phyloP scores from a whole-genome alignment of 345 rosid genomes.

The Pseudoturritis turrita region DNA sequence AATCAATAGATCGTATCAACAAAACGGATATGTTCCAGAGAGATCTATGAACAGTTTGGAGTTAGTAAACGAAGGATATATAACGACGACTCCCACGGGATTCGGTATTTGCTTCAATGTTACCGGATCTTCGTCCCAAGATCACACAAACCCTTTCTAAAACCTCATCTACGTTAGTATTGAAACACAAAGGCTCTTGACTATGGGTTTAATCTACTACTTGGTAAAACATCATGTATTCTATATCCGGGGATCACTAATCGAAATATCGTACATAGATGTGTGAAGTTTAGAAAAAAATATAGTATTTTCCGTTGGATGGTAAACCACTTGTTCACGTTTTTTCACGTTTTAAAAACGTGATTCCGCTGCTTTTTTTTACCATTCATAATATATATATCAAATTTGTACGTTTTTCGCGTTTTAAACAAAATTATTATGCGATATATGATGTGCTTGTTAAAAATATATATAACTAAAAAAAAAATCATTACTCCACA shows the following conservation, averaged over 20 bases:
- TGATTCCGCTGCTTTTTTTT: background rate
- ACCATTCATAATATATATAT: background rate
- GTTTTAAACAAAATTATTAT: background rate
- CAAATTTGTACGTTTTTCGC: background rate
- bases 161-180: background rate
- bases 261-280: background rate
- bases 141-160: conserved; percentile 31
- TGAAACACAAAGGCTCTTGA: background rate
- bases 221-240: background rate
- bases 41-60: conserved; percentile 14
- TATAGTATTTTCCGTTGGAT: background rate
- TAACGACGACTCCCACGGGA: conserved; percentile 2
- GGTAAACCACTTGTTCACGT: background rate
- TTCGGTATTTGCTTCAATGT: conserved; percentile 23
- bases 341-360: background rate
- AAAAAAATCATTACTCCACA: no score
- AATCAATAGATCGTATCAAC: conserved; percentile 30
- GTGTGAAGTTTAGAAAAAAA: conserved; percentile 2
- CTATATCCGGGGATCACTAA: background rate
- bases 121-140: conserved; percentile 41
- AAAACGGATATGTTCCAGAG: conserved; percentile 19
- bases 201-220: background rate
- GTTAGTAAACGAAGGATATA: conserved; percentile 20
- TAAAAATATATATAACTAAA: no score
- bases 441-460: background rate